phyloP scores from a whole-genome alignment of 2,329 filamentous ascomycete species.

The Aspergillus brunneoviolaceus region DNA sequence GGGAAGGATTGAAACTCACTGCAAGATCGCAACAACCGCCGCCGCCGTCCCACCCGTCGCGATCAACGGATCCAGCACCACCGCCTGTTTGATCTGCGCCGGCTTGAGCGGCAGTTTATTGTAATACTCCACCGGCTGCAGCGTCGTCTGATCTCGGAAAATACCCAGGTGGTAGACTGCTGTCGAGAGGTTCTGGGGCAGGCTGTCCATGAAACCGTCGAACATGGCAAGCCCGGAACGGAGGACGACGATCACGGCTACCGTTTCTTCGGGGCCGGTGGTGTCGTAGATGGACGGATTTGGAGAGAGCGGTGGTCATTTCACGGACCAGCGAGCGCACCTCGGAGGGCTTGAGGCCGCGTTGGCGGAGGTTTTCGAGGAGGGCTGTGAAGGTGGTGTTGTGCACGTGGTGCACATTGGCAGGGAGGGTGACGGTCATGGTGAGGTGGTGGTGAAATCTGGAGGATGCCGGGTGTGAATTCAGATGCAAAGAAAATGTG shows the following conservation, averaged over 20 bases:
- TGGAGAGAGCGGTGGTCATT: conserved; percentile 26
- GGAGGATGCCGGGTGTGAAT: too few relatives aligned
- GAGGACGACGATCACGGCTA: conserved; percentile 30
- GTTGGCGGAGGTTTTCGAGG: conserved; percentile 15
- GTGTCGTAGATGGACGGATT: conserved; percentile 18
- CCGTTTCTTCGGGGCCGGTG: conserved; percentile 15
- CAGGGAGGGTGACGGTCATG: conserved; percentile 11
- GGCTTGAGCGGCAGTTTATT: conserved; percentile 30
- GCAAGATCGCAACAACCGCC: conserved; percentile 27
- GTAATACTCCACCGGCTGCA: conserved; percentile 32
- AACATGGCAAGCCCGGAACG: conserved; percentile 43
- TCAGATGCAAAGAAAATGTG: too few relatives aligned
- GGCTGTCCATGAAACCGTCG: conserved; percentile 33
- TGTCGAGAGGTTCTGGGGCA: conserved; percentile 25
- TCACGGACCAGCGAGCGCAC: conserved; percentile 22
- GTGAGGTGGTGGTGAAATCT: neutral
- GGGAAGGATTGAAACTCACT: conserved; percentile 14
- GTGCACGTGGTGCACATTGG: conserved; percentile 19
- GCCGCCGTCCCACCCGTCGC: conserved; percentile 28
- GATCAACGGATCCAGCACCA: conserved; percentile 29
- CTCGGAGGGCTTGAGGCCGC: conserved; percentile 9
- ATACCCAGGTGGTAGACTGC: conserved; percentile 31
- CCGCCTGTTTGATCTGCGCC: conserved; percentile 24
- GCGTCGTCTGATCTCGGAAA: conserved; percentile 26
- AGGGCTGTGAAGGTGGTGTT: conserved; percentile 11